Conservation (phyloP, 306 rosid species). For the Hippophae gyantsensis region DNA sequence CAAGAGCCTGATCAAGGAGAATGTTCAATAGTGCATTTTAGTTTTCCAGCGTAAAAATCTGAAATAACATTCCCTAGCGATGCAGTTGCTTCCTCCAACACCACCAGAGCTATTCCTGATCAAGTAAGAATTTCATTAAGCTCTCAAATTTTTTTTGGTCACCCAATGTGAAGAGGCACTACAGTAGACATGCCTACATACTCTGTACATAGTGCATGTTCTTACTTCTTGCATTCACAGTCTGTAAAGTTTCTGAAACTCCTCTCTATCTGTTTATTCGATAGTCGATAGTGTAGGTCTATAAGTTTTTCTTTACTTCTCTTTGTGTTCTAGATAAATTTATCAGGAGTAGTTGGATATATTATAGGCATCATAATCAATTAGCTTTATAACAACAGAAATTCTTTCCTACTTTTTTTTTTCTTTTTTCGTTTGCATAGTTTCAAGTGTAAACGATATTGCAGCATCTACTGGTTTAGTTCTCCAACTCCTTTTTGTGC, state of each 20-base stretch:
- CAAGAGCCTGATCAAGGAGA: slow-evolving; percentile 22
- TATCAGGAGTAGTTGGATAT: slow-evolving; percentile 8
- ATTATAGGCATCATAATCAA: slow-evolving; percentile 19
- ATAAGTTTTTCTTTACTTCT: too few species aligned
- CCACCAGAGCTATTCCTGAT: too few species aligned
- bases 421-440: not conserved
- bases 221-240: not conserved
- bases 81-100: too few species aligned
- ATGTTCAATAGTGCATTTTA: slow-evolving; percentile 16
- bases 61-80: not conserved
- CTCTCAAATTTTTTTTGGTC: too few species aligned
- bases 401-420: slow-evolving; percentile 14
- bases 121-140: too few species aligned
- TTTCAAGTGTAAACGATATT: not conserved
- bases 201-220: slow-evolving; percentile 13
- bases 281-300: not conserved
- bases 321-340: slow-evolving; percentile 11
- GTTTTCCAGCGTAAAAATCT: slow-evolving; percentile 26
- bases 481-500: too few species aligned
- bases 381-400: slow-evolving; percentile 20
- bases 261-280: not conserved
- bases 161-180: too few species aligned
- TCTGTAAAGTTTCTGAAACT: slow-evolving; percentile 13
- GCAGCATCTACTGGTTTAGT: not conserved
- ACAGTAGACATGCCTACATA: not conserved